phyloP scores from a whole-genome alignment of 495 filamentous ascomycete species.

The Hypoxylon fragiforme region DNA sequence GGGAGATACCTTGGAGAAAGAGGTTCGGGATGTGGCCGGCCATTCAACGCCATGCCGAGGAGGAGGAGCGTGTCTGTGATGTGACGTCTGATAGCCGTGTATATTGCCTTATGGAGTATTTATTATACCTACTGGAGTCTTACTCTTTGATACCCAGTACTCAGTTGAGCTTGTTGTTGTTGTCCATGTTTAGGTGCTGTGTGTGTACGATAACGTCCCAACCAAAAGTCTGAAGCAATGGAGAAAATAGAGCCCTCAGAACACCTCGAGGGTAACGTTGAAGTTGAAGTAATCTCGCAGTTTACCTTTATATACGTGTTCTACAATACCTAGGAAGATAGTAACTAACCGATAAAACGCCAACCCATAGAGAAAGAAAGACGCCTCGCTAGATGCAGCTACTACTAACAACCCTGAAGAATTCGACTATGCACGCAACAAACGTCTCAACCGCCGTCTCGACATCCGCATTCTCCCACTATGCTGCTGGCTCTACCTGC shows the following conservation, averaged over 20 bases:
- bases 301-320: not conserved
- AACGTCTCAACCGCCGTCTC: constrained; percentile 17
- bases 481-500: constrained; percentile 72
- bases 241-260: constrained; percentile 19
- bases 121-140: too few species aligned
- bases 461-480: constrained; percentile 42
- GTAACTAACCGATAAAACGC: too few species aligned
- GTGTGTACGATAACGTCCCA: not conserved
- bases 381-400: too few species aligned
- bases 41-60: not conserved
- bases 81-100: not conserved
- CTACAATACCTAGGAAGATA: not conserved
- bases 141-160: not conserved
- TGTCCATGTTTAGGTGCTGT: not conserved
- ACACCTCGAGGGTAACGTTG: constrained; percentile 10
- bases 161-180: not conserved
- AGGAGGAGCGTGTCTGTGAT: not conserved
- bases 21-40: constrained; percentile 8
- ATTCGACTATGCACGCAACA: constrained; percentile 20
- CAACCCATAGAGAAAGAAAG: too few species aligned
- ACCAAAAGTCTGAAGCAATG: not conserved
- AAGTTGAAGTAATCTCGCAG: constrained; percentile 1
- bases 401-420: not conserved
- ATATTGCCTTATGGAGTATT: not conserved
- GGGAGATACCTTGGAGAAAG: constrained; percentile 7